Base-by-base conservation (phyloP, 2,329 filamentous ascomycete genomes). In the Nakataea oryzae region DNA sequence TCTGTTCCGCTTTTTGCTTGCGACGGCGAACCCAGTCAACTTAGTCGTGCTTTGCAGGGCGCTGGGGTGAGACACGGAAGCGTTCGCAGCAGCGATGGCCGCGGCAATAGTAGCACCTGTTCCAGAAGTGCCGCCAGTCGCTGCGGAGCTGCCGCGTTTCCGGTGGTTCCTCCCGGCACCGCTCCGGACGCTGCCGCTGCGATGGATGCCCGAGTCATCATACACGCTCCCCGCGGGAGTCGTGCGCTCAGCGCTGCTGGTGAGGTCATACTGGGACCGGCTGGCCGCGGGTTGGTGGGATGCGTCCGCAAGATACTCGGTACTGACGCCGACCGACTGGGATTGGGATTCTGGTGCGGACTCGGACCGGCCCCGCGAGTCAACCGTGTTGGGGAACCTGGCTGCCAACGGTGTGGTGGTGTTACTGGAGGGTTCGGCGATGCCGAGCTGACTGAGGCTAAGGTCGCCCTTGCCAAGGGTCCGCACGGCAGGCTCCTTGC, bases 21-120 rank as follows among this genome's bases (percentile, higher is more conserved):
- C 95, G 66, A 97, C 92, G 59, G 95, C 93, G 72, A 99, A 99
- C 0, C 95, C 95, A 5, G 93, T 96, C 66, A 96, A 80, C 66
- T 93, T 92, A 55, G 90, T 88, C 8, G 85, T 82, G 67, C 82
- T 91, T 21, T 59, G 41, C 57, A 90, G 89, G 6, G 85, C 82
- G 67, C 82, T 83, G 17, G 88, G 84, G 67, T 88, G 84, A 21
- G 85, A 85, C n/a, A 93, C 74, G 4, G 88, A 87, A 47, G 83
- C 79, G 63, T 87, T 87, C 63, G 86, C 88, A n/a, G 87, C 84
- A 61, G 83, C 84, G 67, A 93, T 85, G 21, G 86, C 85, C 9
- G 89, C 87, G 61, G 86, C 88, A 65, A 93, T 86, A 1, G 88
- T 88, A n/a, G 21, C 41, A 50, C 41, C 24, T 17, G 41, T 50